Evolutionary conservation across 345 rosid species (phyloP), one percentile per base, ranked within the genome.

Genomic region (Geranium brycei): DNA sequence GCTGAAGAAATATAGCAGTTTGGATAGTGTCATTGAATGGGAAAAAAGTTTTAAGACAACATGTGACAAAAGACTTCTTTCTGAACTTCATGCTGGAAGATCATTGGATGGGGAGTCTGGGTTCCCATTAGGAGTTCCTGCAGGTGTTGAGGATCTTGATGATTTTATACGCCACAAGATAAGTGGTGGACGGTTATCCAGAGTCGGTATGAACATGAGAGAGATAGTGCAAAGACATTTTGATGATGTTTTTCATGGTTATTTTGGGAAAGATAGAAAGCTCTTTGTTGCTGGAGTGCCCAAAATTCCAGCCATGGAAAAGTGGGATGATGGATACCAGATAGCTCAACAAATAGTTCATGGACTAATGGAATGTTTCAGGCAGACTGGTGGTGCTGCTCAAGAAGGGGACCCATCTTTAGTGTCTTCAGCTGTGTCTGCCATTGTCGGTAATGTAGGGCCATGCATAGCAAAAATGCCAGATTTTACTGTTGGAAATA

Each of bases 391-490:
- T 28, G 97, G 99, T 69, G 97, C 99, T 72, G 88, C 92, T 62
- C 99, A 95, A 68, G 99, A 95, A 76, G 96, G 99, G 19, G 99
- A 95, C 67, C 99, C 99, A 0, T 82, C 85, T 62, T 78, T 95
- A 87, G 89, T 95, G 59, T 85, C 97, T 61, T 91, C 88, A 74
- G 91, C 96, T 17, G 85, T 95, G 75, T 83, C 97, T 63, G 97
- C 95, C 51, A 84, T 95, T 63, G 83, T 95, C 66, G 76, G 75
- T 69, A 95, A 79, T 76, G 77, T 85, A 31, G 97, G 89, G 35
- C 77, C 79, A 63, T 68, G 81, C 51, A 71, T 91, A 60, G 87
- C 84, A 51, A 88, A 79, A 75, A 77, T 87, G 69, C 89, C 81
- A 71, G 99, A 95, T 79, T 79, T 88, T 74, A 65, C 79, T 11